These are phyloP conservation scores for grape (Vitis vinifera) DNA, from an alignment of 164 flowering plant genomes.

Conservation along the genomic window DNA sequence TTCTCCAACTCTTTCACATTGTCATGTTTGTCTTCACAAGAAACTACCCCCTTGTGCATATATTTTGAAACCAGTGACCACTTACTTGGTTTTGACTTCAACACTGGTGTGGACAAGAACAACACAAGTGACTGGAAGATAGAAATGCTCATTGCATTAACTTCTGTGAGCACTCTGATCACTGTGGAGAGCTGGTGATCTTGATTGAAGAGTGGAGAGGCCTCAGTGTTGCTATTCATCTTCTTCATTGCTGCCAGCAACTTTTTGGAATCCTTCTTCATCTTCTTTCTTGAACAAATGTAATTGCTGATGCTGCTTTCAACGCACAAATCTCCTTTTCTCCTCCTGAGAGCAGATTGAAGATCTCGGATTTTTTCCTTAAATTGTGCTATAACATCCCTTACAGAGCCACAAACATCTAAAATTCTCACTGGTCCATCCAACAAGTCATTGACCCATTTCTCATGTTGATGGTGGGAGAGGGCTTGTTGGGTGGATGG, in stretches of 20 bases:
- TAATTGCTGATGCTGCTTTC: constrained; percentile 16
- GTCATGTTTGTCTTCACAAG: constrained; percentile 12
- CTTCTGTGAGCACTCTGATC: constrained; percentile 37
- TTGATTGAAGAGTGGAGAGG: neutral
- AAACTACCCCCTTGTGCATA: constrained; percentile 17
- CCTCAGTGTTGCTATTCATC: neutral
- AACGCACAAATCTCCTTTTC: constrained; percentile 25
- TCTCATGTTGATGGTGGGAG: constrained; percentile 12
- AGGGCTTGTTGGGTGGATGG: constrained; percentile 31
- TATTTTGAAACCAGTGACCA: constrained; percentile 34
- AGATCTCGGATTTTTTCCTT: constrained; percentile 26
- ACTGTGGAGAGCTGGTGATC: constrained; percentile 18
- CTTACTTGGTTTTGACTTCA: constrained; percentile 22
- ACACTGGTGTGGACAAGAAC: constrained; percentile 24
- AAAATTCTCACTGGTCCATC: constrained; percentile 29
- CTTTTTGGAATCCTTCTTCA: constrained; percentile 25
- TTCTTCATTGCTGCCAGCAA: constrained; percentile 14
- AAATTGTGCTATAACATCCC: constrained; percentile 16
- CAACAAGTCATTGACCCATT: constrained; percentile 18
- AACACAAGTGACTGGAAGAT: constrained; percentile 34
- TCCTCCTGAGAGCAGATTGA: constrained; percentile 27
- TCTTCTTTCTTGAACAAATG: constrained; percentile 25
- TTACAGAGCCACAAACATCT: constrained; percentile 25
- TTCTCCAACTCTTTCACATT: constrained; percentile 21
- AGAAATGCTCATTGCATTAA: constrained; percentile 19